Conservation (phyloP, 2,329 filamentous ascomycete species). For the Ceratocystis albifundus region DNA sequence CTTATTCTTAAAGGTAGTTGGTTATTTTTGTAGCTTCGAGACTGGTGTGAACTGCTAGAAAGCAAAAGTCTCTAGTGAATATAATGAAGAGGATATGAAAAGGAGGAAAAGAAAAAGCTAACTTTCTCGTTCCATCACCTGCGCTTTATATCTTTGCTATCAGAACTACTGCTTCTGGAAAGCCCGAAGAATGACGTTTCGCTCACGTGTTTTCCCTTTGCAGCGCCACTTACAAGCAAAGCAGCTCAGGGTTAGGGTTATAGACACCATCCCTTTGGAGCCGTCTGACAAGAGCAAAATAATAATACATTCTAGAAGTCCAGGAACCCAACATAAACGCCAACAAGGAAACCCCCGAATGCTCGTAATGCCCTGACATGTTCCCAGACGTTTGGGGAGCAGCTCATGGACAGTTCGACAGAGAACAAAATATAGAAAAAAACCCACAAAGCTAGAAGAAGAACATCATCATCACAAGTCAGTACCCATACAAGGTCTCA, state of each 20-base stretch:
- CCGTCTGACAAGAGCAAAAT: neutral
- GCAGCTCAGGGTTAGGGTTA: neutral
- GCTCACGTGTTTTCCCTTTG: conserved; percentile 8
- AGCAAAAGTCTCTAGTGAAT: neutral
- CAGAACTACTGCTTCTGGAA: conserved; percentile 10
- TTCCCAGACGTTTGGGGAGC: neutral
- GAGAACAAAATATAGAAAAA: too few relatives aligned
- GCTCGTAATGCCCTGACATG: neutral
- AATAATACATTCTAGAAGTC: conserved; percentile 1
- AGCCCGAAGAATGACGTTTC: conserved; percentile 10
- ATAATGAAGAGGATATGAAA: neutral
- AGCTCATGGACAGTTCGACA: neutral
- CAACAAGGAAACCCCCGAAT: neutral
- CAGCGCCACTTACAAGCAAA: neutral
- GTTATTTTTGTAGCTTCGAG: too few relatives aligned
- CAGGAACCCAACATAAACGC: neutral
- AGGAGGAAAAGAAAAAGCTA: neutral
- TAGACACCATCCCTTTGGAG: neutral
- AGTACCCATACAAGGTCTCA: neutral
- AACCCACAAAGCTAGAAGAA: neutral
- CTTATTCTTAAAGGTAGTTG: neutral
- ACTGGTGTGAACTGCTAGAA: neutral
- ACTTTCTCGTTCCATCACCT: neutral
- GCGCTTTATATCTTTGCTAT: conserved; percentile 7
- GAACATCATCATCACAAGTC: neutral